These are phyloP conservation scores for Malania oleifera DNA, from an alignment of 164 flowering plant genomes.

Conservation along the genomic window DNA sequence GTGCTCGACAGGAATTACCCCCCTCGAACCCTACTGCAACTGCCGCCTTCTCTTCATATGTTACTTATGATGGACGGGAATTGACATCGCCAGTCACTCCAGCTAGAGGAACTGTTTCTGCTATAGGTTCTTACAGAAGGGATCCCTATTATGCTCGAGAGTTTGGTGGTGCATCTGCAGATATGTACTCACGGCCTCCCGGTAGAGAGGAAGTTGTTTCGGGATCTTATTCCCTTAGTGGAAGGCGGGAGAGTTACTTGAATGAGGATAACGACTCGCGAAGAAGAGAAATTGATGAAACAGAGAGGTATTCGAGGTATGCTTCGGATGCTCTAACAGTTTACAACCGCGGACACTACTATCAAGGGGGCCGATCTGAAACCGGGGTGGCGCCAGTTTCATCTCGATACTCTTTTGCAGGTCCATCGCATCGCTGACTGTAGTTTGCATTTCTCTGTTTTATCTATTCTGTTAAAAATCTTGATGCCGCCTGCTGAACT, in stretches of 20 bases:
- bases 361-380: constrained; percentile 19
- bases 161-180: constrained; percentile 22
- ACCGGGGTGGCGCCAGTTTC: constrained; percentile 36
- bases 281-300: constrained; percentile 15
- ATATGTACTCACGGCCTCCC: constrained; percentile 23
- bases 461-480: too few species aligned
- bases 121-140: constrained; percentile 7
- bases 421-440: constrained; percentile 45
- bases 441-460: too few species aligned
- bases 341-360: constrained; percentile 21
- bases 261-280: constrained; percentile 14
- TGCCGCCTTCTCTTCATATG: constrained; percentile 2
- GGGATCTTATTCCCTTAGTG: constrained; percentile 19
- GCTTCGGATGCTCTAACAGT: constrained; percentile 22
- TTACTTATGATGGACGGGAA: too few species aligned
- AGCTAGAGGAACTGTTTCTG: constrained; percentile 2
- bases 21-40: constrained; percentile 12
- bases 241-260: constrained; percentile 22
- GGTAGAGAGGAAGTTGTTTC: constrained; percentile 23
- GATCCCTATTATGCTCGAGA: constrained; percentile 21
- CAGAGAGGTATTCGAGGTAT: constrained; percentile 24
- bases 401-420: constrained; percentile 61
- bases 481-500: too few species aligned
- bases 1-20: constrained; percentile 18
- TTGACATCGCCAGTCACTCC: constrained; percentile 3